Percentiles rank a stretch among this genome's conserved stretches.
Conservation (phyloP, 2,329 filamentous ascomycete genomes). For the Talaromyces funiculosus region DNA sequence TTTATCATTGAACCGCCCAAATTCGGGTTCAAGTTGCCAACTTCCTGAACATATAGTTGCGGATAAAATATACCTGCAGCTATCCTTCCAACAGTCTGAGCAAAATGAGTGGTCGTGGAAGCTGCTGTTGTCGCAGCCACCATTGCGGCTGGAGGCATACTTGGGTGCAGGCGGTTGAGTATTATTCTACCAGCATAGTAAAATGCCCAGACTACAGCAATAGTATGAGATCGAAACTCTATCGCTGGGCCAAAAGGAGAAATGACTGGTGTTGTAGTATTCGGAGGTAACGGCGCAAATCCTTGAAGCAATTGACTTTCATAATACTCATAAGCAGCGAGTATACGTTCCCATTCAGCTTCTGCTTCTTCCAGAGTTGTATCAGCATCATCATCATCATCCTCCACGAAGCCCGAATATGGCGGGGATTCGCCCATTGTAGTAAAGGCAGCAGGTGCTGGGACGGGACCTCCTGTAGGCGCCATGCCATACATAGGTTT, state of each 20-base stretch:
- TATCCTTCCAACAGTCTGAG: conserved; percentile 73
- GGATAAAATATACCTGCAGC: conserved; percentile 59
- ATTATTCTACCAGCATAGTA: conserved; percentile 81
- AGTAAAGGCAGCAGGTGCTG: conserved; percentile 49
- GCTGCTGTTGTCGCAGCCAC: conserved; percentile 76
- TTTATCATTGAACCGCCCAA: conserved; percentile 80
- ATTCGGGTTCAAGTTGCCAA: conserved; percentile 62
- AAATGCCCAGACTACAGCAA: conserved; percentile 81
- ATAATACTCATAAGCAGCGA: conserved; percentile 38
- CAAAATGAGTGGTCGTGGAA: conserved; percentile 62
- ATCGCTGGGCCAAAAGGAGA: conserved; percentile 79
- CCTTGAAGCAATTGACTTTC: conserved; percentile 62
- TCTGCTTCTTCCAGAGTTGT: conserved; percentile 63
- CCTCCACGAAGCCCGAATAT: conserved; percentile 40
- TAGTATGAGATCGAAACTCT: conserved; percentile 79
- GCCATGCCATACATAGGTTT: conserved; percentile 47
- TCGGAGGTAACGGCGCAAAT: conserved; percentile 68
- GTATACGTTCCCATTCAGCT: conserved; percentile 63
- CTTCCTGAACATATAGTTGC: conserved; percentile 31
- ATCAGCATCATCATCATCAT: conserved; percentile 56
- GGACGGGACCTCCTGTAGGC: conserved; percentile 36
- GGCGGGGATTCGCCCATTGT: conserved; percentile 27
- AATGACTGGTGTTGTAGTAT: conserved; percentile 55
- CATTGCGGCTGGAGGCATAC: conserved; percentile 87
- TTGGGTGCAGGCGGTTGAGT: conserved; percentile 74